Base-by-base conservation (phyloP, 2,329 filamentous ascomycete species). In the Phaeosphaeriaceae sp. region DNA sequence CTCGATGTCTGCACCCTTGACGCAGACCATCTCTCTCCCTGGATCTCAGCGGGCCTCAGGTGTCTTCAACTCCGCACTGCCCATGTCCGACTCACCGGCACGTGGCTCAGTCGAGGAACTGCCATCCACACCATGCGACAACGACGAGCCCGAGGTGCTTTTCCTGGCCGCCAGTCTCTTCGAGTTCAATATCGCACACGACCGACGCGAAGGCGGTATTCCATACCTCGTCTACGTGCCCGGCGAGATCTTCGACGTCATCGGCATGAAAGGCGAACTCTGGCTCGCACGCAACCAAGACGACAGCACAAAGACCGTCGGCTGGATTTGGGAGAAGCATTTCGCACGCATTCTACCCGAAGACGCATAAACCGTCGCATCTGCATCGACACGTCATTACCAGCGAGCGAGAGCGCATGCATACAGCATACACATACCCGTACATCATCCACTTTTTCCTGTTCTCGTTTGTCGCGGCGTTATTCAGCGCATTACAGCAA, bases 251-350 rank as follows among this genome's bases (percentile, higher is more conserved):
- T 83, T 84, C 68, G 81, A 84, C 70, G 83, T 99, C 54, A 93
- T 99, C 73, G 95, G 91, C 28, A 94, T 97, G 78, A 97, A 97
- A 77, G 95, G 95, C 64, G 95, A 99, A 82, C 85, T 98, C 50
- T 99, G 95, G 95, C 88, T 99, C 57, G 95, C 95, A 54, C 93
- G 93, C 78, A 99, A 99, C 75, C 95, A 99, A 80, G 95, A 99
- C 73, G 95, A 99, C 77, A 82, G 88, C 1, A 84, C 83, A 11
- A 86, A 91, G 65, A 85, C 89, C 65, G 89, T 98, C 32, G 95
- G 95, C 52, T 99, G 95, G 95, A 97, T 99, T 71, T 99, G 95
- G 95, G 97, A 94, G 71, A 97, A 97, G 78, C 95, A 99, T 81
- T 99, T 99, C 83, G 78, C 78, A 22, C 67, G 77, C 21, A 79